Evolutionary conservation across 2,329 filamentous ascomycete species (phyloP).

Genomic region (Westerdykella aurantiaca): DNA sequence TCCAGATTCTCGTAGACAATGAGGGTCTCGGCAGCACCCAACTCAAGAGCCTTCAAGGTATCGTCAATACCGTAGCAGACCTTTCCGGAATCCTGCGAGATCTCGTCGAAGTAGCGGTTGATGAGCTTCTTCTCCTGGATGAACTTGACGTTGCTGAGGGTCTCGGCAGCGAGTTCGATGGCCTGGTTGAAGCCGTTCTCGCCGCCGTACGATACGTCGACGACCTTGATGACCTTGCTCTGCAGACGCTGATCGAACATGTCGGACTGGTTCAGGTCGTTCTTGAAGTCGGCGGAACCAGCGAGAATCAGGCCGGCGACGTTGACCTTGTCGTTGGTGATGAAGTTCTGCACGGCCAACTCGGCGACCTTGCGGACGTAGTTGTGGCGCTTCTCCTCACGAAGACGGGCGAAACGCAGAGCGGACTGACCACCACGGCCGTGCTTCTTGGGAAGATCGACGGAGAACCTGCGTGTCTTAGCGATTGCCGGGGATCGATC

Average conservation of each 20-base stretch:
- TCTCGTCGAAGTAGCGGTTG: slow-evolving; percentile 97
- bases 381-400: slow-evolving; percentile 99
- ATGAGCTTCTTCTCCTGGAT: slow-evolving; percentile 99
- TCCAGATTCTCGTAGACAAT: slow-evolving; percentile 98
- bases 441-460: slow-evolving; percentile 99
- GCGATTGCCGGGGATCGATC: not conserved
- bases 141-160: slow-evolving; percentile 97
- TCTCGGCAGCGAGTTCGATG: slow-evolving; percentile 91
- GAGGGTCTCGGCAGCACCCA: slow-evolving; percentile 87
- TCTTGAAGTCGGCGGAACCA: slow-evolving; percentile 99
- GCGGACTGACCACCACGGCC: slow-evolving; percentile 99
- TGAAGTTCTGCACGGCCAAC: slow-evolving; percentile 96
- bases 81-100: slow-evolving; percentile 93
- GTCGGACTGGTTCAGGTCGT: slow-evolving; percentile 94
- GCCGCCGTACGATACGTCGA: slow-evolving; percentile 96
- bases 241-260: slow-evolving; percentile 91
- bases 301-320: slow-evolving; percentile 92
- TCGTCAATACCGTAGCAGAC: slow-evolving; percentile 98
- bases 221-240: slow-evolving; percentile 97
- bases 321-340: slow-evolving; percentile 97
- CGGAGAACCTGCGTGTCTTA: slow-evolving; percentile 57
- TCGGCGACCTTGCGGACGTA: slow-evolving; percentile 99
- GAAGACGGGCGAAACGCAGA: slow-evolving; percentile 96
- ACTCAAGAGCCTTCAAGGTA: slow-evolving; percentile 91
- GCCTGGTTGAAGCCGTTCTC: slow-evolving; percentile 99